Evolutionary conservation across 225 moss, liverwort and hornwort species (phyloP), one percentile per base, ranked within the genome.

Genomic region (Bryum argenteum): DNA sequence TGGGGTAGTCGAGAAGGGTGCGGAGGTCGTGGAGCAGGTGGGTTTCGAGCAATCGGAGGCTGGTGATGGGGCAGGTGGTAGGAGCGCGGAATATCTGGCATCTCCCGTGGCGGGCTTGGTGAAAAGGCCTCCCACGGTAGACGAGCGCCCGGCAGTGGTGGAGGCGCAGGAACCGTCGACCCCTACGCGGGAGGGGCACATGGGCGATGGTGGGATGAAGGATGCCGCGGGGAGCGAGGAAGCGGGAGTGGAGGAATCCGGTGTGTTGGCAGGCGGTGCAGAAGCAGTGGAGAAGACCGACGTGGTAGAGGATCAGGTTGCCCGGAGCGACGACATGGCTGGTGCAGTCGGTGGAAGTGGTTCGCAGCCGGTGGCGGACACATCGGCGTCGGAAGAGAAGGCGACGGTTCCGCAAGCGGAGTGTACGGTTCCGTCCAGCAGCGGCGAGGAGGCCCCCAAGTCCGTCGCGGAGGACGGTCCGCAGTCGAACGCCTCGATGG

Each of bases 21-120:
- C 5, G 2, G 73, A 78, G 58, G 60, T 67, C 40, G 48, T 76
- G 4, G 81, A 76, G 60, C 70, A 64, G 71, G 67, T 54, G 15
- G 53, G 54, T 64, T 22, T 57, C 20, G 54, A 41, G 51, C 41
- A 41, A 1, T 20, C 28, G 62, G 81, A 68, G 69, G 72, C 66
- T 11, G 80, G 53, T 54, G 28, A 22, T 58, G 67, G 17, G 37
- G 8, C 69, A n/a, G 45, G 16, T 18, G 66, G 24, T 24, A 11
- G 54, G 48, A 1, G 22, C 38, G 56, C 47, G 33, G 81, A 78
- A 17, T 73, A 61, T 47, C 23, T 66, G 63, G 8, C 58, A 23
- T 39, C 51, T 33, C 4, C 22, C 20, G 63, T 16, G 57, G 16
- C 75, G 51, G 73, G 42, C 26, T 20, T 20, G 19, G 78, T 76